A percentile compares a stretch with the other conserved stretches of the same genome.
phyloP scores from a whole-genome alignment of 352 stramenopile genomes.

The Globisporangium nagaii region DNA sequence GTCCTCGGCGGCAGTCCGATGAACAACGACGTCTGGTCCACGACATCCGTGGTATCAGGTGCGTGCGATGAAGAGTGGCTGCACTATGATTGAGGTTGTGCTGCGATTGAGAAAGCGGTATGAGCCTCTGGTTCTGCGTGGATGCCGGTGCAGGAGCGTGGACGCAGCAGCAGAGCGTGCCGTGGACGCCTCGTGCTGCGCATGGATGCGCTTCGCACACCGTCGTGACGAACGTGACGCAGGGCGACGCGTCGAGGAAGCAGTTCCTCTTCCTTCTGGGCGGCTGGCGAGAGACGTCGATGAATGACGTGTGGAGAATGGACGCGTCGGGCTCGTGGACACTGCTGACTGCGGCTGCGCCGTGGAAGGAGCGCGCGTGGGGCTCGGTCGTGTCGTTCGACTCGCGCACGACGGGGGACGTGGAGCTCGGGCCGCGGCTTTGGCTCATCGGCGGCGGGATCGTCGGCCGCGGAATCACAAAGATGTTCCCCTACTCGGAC shows the following conservation, averaged over 20 bases:
- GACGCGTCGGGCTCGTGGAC: constrained; percentile 34
- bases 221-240: constrained; percentile 39
- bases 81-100: neutral
- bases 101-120: neutral
- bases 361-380: constrained; percentile 72
- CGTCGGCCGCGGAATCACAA: constrained; percentile 61
- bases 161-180: constrained; percentile 34
- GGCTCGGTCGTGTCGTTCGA: constrained; percentile 73
- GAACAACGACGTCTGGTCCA: constrained; percentile 79
- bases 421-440: constrained; percentile 50
- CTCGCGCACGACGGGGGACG: constrained; percentile 53
- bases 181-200: constrained; percentile 51
- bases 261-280: constrained; percentile 59
- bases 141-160: constrained; percentile 14
- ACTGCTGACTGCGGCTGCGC: constrained; percentile 23
- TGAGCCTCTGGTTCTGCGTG: no score
- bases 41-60: constrained; percentile 47
- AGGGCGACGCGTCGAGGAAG: constrained; percentile 43
- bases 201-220: constrained; percentile 55
- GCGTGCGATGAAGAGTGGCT: neutral
- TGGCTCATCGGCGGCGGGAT: constrained; percentile 75
- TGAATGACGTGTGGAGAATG: constrained; percentile 74
- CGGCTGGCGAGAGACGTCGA: constrained; percentile 56
- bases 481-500: constrained; percentile 71
- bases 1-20: constrained; percentile 74